Percentiles rank a stretch among this genome's conserved stretches.
Conservation (phyloP, 305 asterid species). For the Rubia tinctorum region DNA sequence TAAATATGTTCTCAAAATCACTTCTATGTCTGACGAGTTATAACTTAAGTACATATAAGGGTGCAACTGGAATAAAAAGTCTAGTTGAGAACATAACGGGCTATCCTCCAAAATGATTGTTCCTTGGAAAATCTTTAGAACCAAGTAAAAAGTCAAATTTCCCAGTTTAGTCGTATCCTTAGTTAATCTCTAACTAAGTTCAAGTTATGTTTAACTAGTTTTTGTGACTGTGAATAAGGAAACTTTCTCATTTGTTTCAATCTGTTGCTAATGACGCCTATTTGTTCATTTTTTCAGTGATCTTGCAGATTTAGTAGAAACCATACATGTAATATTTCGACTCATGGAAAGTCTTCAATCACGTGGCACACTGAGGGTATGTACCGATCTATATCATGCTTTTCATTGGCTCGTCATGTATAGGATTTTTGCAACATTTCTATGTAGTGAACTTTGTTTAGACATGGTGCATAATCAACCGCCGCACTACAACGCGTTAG, state of each 20-base stretch:
- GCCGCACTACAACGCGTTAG: not conserved
- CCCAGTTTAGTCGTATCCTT: not conserved
- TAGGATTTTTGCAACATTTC: not conserved
- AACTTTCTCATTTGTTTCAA: not conserved
- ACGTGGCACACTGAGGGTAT: slow-evolving; percentile 87
- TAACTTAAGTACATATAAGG: not conserved
- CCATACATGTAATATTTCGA: slow-evolving; percentile 64
- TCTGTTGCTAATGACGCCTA: not conserved
- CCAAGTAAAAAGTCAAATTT: not conserved
- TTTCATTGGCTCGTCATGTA: not conserved
- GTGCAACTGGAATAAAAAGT: not conserved
- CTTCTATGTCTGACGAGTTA: not conserved
- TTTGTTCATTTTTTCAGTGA: slow-evolving; percentile 51
- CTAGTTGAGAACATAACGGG: not conserved
- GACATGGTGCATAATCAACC: not conserved
- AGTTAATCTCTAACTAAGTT: not conserved
- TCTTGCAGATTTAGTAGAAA: slow-evolving; percentile 94
- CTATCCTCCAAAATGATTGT: not conserved
- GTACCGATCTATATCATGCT: slow-evolving; percentile 17
- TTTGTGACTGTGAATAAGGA: not conserved
- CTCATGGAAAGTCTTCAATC: slow-evolving; percentile 89
- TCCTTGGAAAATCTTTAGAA: no score
- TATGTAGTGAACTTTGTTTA: not conserved
- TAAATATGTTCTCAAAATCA: slow-evolving; percentile 4
- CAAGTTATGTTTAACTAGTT: not conserved